These are phyloP conservation scores for Fremontodendron californicum DNA, from an alignment of 345 rosid species.

Conservation along the genomic window DNA sequence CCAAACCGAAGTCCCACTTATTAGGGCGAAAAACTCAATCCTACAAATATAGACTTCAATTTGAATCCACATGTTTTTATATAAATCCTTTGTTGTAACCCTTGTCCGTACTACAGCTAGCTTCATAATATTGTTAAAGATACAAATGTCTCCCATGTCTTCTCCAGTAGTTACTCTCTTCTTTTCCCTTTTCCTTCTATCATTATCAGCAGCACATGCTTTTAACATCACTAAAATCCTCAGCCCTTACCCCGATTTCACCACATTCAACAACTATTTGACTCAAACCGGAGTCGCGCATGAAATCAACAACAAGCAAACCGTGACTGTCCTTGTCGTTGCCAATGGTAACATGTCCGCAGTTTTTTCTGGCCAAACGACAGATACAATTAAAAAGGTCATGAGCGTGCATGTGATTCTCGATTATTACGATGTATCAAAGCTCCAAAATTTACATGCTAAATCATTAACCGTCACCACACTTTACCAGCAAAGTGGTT, in stretches of 20 bases:
- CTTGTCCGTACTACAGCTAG: neutral
- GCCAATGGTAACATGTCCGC: neutral
- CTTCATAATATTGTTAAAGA: too few relatives aligned
- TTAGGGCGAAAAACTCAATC: neutral
- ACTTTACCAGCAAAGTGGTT: constrained; percentile 1
- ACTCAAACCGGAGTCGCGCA: neutral
- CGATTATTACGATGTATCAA: neutral
- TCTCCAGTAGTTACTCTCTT: neutral
- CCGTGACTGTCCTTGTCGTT: neutral
- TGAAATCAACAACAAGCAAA: neutral
- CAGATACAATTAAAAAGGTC: neutral
- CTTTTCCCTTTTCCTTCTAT: neutral
- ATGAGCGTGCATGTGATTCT: constrained; percentile 10
- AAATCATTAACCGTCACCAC: neutral
- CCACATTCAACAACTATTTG: neutral
- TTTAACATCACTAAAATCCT: constrained; percentile 11
- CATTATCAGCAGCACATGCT: neutral
- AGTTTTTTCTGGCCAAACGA: neutral
- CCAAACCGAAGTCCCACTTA: neutral
- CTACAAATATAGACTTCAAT: constrained; percentile 7
- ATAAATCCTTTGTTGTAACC: neutral
- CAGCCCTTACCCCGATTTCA: neutral
- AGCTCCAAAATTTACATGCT: neutral
- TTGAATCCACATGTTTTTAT: neutral
- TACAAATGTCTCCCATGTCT: neutral